Evolutionary conservation across 2,329 filamentous ascomycete species (phyloP), one percentile per base, ranked within the genome.

Genomic region (Aureobasidium sp.): DNA sequence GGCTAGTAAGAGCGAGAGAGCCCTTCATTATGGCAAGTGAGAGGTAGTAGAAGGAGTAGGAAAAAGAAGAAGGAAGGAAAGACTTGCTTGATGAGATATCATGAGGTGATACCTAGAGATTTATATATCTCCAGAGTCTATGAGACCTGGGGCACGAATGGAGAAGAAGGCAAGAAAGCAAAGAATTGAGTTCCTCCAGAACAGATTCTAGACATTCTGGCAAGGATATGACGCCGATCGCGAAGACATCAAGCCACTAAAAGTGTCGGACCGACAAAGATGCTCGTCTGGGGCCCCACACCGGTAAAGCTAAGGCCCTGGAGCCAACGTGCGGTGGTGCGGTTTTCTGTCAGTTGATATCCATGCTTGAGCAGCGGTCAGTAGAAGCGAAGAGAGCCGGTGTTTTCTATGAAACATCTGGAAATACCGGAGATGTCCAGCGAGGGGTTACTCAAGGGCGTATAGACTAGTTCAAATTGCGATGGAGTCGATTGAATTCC

Each of bases 181-280:
- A 35, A 46, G 40, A 57, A 57, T 57, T 57, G 53, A 46, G 53
- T 57, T 57, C 29, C 53, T 45, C 40, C 40, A 57, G 53, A 57
- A 25, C 53, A 57, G 29, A 57, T 35, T 45, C 53, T 46, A 45
- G 53, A 19, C 53, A n/a, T 35, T 37, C 37, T n/a, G 37, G n/a
- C 53, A 25, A 46, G 19, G 40, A 19, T 37, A 35, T 46, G 53
- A 57, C 38, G 53, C 38, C 23, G 40, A 37, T 57, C 53, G 40
- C 35, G 35, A 29, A 29, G 49, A 13, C 49, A 40, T 53, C 21
- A 35, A 57, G 53, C 38, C 40, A 46, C 53, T 23, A 19, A 29
- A 43, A 25, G 40, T 37, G 21, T 57, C 53, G 53, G 53, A 57
- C 53, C 53, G 53, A 35, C 25, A 57, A 2, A 42, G 19, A 35